Evolutionary conservation across 1,284 basidiomycete species (phyloP).

Genomic region (Schizopora paradoxa): DNA sequence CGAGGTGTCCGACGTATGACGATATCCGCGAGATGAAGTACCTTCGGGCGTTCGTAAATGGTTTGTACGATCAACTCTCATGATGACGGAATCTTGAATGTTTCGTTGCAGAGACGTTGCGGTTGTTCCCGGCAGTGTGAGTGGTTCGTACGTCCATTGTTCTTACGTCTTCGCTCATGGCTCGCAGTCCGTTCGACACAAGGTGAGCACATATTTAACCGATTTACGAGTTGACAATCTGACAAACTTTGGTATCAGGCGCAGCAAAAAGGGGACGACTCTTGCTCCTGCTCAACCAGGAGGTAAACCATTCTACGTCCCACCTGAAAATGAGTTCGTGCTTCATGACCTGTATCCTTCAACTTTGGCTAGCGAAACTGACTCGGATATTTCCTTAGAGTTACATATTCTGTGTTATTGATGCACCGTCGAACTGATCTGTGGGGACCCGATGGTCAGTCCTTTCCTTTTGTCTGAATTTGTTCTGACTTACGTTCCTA

Average conservation of each 20-base stretch:
- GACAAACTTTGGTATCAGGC: not conserved
- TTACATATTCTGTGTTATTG: slow-evolving; percentile 4
- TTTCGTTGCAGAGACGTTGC: slow-evolving; percentile 24
- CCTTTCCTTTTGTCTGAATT: not conserved
- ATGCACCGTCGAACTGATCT: slow-evolving; percentile 34
- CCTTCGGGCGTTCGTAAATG: slow-evolving; percentile 31
- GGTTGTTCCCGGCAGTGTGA: slow-evolving; percentile 29
- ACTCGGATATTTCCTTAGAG: not conserved
- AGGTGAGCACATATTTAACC: slow-evolving; percentile 14
- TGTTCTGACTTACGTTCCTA: not conserved
- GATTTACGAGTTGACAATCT: not conserved
- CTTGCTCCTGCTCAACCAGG: slow-evolving; percentile 22
- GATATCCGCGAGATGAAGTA: slow-evolving; percentile 25
- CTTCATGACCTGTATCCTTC: no score
- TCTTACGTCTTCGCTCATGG: not conserved
- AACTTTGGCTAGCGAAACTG: not conserved
- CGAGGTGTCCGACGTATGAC: slow-evolving; percentile 13
- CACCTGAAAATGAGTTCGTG: slow-evolving; percentile 21
- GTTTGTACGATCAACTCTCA: slow-evolving; percentile 1
- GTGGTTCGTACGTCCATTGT: slow-evolving; percentile 7
- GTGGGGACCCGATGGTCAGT: slow-evolving; percentile 37
- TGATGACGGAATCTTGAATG: no score
- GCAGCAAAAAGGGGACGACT: slow-evolving; percentile 22
- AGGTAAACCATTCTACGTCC: slow-evolving; percentile 26
- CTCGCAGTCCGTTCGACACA: slow-evolving; percentile 24